Conservation (phyloP, 768 basidiomycete genomes). For the Saitozyma sp. region DNA sequence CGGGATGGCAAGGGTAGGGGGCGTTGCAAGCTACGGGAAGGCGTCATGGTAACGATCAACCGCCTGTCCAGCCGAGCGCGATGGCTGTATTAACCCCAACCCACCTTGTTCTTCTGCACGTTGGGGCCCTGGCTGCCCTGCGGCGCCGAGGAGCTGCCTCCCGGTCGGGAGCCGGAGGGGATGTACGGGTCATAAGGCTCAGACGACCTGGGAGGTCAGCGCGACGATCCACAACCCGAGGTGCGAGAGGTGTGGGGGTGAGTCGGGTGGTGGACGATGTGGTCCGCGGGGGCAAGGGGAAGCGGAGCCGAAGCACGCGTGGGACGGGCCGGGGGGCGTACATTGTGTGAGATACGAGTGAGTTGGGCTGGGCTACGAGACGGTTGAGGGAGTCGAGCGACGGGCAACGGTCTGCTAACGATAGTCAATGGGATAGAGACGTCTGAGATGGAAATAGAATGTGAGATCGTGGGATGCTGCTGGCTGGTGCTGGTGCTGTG, state of each 20-base stretch:
- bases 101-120: slow-evolving; percentile 55
- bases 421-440: too few species aligned
- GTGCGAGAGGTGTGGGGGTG: neutral
- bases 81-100: slow-evolving; percentile 34
- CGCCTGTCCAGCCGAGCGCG: neutral
- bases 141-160: neutral
- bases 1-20: neutral
- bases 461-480: too few species aligned
- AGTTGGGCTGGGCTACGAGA: neutral
- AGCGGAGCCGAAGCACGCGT: neutral
- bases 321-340: neutral
- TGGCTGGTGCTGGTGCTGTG: too few species aligned
- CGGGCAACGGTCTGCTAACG: neutral
- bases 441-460: too few species aligned
- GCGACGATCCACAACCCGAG: neutral
- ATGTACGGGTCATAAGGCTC: slow-evolving; percentile 99
- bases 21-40: too few species aligned
- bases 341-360: neutral
- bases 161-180: slow-evolving; percentile 64
- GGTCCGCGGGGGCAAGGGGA: neutral
- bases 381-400: neutral
- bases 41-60: too few species aligned
- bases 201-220: slow-evolving; percentile 62
- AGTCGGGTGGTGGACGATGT: neutral
- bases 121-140: slow-evolving; percentile 43